These are phyloP conservation scores for Fusarium praegraminearum DNA, from an alignment of 2,329 filamentous ascomycete species.

Conservation along the genomic window DNA sequence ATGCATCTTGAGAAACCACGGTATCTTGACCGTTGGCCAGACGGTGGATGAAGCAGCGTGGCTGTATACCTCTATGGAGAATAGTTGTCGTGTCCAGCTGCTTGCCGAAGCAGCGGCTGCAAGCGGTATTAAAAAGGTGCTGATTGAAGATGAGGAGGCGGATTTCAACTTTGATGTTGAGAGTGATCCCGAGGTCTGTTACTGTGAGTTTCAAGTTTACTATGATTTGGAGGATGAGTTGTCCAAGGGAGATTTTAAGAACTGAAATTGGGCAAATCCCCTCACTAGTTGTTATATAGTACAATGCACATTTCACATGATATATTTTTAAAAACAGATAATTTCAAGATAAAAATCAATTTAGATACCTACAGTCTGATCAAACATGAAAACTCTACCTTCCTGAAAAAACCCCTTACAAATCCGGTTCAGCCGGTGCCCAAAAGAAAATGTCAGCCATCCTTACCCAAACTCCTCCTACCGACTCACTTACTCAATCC, in stretches of 20 bases:
- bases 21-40: conserved; percentile 73
- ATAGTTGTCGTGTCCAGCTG: conserved; percentile 65
- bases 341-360: not conserved
- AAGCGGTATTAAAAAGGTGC: conserved; percentile 50
- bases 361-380: not conserved
- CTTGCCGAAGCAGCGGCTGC: conserved; percentile 48
- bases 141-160: conserved; percentile 58
- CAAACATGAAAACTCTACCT: too few relatives aligned
- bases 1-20: conserved; percentile 77
- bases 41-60: conserved; percentile 82
- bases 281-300: not conserved
- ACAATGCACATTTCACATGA: too few relatives aligned
- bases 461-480: not conserved
- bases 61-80: conserved; percentile 75
- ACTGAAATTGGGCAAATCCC: conserved; percentile 5
- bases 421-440: not conserved
- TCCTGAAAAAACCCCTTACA: not conserved
- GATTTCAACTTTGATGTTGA: conserved; percentile 51
- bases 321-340: not conserved
- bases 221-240: conserved; percentile 46
- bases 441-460: not conserved
- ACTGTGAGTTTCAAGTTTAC: conserved; percentile 47
- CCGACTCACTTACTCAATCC: not conserved
- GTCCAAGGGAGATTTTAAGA: conserved; percentile 42
- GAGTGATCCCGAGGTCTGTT: conserved; percentile 45